Conservation (phyloP, 257 asterid species). For the Solanum appendiculatum region DNA sequence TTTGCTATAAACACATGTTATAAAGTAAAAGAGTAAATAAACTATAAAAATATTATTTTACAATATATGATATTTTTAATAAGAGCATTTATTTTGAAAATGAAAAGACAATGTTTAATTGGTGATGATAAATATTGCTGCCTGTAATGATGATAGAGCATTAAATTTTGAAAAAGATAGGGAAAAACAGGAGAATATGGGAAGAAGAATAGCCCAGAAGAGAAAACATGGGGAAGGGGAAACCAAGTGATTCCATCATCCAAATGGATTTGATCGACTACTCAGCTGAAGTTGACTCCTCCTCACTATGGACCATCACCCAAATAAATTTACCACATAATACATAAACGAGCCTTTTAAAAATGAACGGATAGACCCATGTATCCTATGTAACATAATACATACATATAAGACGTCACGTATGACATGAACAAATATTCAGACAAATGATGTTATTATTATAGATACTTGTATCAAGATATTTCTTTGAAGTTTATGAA, state of each 20-base stretch:
- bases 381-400: not conserved
- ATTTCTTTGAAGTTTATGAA: not conserved
- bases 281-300: not conserved
- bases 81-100: not conserved
- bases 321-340: not conserved
- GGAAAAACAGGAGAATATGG: not conserved
- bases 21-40: not conserved
- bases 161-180: not conserved
- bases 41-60: not conserved
- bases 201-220: not conserved
- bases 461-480: not conserved
- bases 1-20: not conserved
- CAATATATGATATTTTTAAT: not conserved
- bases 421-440: not conserved
- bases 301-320: not conserved
- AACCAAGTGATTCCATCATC: not conserved
- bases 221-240: not conserved
- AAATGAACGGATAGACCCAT: accelerated
- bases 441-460: not conserved
- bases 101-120: not conserved
- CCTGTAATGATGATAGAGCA: not conserved
- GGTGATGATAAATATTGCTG: not conserved
- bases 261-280: not conserved
- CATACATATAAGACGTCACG: too few relatives aligned
- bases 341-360: not conserved